Evolutionary conservation across 2,329 filamentous ascomycete genomes (phyloP).

Genomic region (Beauveria caledonica): DNA sequence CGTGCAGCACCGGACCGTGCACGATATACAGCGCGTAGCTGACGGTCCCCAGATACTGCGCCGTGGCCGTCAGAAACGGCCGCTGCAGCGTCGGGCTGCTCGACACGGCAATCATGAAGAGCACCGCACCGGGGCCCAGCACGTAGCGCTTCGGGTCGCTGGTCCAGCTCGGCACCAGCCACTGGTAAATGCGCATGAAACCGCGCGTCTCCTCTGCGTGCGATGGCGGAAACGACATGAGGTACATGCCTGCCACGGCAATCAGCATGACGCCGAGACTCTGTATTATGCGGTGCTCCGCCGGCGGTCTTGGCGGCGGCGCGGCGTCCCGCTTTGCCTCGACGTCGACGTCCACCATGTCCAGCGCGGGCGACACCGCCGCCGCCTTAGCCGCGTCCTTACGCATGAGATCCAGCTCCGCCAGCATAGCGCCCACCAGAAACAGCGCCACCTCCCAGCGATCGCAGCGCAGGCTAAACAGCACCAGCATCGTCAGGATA

Average conservation of each 20-base stretch:
- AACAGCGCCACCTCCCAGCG: slow-evolving; percentile 8
- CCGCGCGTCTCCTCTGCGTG: not conserved
- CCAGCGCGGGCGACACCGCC: not conserved
- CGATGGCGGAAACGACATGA: slow-evolving; percentile 2
- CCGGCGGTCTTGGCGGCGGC: not conserved
- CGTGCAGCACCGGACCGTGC: slow-evolving; percentile 10
- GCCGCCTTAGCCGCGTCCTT: not conserved
- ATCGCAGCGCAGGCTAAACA: not conserved
- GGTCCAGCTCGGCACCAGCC: slow-evolving; percentile 1
- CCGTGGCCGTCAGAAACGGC: slow-evolving; percentile 5
- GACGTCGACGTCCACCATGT: not conserved
- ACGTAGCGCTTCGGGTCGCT: slow-evolving; percentile 5
- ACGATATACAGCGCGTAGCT: slow-evolving; percentile 12
- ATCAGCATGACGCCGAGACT: not conserved
- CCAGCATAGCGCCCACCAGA: not conserved
- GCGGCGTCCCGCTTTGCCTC: not conserved
- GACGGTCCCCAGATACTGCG: slow-evolving; percentile 9
- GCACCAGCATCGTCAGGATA: not conserved
- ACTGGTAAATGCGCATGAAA: not conserved
- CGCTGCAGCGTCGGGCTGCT: slow-evolving; percentile 3
- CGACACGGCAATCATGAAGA: slow-evolving; percentile 2
- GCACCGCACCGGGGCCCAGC: not conserved
- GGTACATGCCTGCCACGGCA: not conserved
- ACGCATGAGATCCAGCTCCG: not conserved
- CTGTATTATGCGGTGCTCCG: not conserved